Percentiles rank a stretch among this genome's conserved stretches.
Conservation (phyloP, 345 rosid species). For the Eucalyptus rudis region DNA sequence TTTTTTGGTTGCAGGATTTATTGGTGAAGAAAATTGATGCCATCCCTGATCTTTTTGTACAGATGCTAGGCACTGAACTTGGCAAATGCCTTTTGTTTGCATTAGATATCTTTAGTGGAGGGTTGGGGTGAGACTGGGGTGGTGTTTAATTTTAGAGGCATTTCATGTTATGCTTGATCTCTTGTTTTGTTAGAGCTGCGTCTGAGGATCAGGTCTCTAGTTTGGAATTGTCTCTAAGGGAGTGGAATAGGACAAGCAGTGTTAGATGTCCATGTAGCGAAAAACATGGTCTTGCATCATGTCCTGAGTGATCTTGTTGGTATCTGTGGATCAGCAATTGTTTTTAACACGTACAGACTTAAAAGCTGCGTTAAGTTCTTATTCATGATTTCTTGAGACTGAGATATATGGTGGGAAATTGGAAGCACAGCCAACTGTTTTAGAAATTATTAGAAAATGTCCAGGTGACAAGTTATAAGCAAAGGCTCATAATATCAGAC, state of each 20-base stretch:
- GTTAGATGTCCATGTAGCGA: not conserved
- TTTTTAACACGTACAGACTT: not conserved
- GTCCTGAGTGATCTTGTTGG: not conserved
- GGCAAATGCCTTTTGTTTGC: not conserved
- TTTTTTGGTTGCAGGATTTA: not conserved
- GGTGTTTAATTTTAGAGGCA: not conserved
- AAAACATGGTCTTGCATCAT: not conserved
- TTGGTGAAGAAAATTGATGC: not conserved
- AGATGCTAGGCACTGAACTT: not conserved
- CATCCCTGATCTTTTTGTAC: not conserved
- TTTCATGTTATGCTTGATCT: not conserved
- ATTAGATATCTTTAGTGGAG: not conserved
- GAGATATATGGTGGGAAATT: not conserved
- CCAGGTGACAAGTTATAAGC: not conserved
- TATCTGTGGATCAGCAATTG: not conserved
- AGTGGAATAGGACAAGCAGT: not conserved
- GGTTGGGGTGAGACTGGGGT: not conserved
- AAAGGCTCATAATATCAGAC: not conserved
- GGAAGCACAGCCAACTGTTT: not conserved
- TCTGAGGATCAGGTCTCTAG: not conserved
- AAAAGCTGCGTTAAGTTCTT: not conserved
- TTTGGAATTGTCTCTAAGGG: not conserved
- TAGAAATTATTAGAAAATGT: not conserved
- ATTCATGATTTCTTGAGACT: not conserved
- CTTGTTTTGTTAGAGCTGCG: not conserved